These are phyloP conservation scores for Solanum hybrid DNA, from an alignment of 305 asterid species.

Conservation along the genomic window DNA sequence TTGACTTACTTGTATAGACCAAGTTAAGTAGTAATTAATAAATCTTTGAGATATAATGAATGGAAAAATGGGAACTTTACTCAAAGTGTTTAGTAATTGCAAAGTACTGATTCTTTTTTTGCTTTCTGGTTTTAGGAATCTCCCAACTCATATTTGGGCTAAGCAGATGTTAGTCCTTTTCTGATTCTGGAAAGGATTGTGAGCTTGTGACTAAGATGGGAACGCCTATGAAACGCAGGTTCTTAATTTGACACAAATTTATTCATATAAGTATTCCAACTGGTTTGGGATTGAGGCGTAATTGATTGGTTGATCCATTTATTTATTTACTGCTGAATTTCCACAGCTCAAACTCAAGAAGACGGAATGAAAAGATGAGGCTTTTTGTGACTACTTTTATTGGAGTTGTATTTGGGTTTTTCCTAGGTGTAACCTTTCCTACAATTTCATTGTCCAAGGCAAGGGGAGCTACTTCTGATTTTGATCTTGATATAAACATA, in stretches of 20 bases:
- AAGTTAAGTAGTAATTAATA: not conserved
- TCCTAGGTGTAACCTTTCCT: constrained; percentile 78
- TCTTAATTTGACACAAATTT: not conserved
- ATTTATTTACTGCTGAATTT: constrained; percentile 9
- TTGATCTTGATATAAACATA: not conserved
- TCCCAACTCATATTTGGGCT: not conserved
- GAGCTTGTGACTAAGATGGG: constrained; percentile 5
- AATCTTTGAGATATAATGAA: not conserved
- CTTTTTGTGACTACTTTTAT: constrained; percentile 53
- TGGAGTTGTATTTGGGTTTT: constrained; percentile 71
- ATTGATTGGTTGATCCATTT: not conserved
- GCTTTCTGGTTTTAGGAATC: not conserved
- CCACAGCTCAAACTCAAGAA: constrained; percentile 41
- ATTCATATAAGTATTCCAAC: not conserved
- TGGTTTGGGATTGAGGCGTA: not conserved
- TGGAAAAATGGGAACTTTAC: not conserved
- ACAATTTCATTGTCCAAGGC: constrained; percentile 60
- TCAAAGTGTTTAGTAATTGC: not conserved
- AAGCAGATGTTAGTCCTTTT: not conserved
- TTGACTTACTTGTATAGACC: not conserved
- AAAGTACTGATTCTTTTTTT: not conserved
- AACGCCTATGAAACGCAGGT: constrained; percentile 17
- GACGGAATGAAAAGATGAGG: constrained; percentile 70
- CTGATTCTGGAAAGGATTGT: constrained; percentile 1
- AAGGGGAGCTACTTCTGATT: constrained; percentile 20